phyloP scores from a whole-genome alignment of 2,329 filamentous ascomycete genomes.

The Huntiella bhutanensis region DNA sequence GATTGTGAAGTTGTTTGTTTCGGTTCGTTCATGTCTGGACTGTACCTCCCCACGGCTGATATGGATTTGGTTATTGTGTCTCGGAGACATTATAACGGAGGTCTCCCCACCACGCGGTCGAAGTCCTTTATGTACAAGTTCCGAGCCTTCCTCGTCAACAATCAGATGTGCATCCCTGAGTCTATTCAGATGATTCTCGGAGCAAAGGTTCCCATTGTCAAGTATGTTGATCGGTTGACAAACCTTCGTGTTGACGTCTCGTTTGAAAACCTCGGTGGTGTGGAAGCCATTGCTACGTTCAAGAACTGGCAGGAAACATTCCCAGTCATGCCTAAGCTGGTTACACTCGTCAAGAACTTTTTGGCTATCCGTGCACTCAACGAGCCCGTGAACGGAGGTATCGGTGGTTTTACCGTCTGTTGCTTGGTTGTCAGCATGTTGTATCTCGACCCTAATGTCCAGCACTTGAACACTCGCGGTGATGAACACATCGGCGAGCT shows the following conservation, averaged over 20 bases:
- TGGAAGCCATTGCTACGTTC: constrained; percentile 67
- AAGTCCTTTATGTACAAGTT: constrained; percentile 44
- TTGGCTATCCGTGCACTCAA: constrained; percentile 77
- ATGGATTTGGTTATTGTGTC: constrained; percentile 81
- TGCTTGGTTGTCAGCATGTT: constrained; percentile 83
- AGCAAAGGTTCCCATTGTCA: constrained; percentile 81
- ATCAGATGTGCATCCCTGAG: constrained; percentile 36
- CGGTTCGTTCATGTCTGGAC: constrained; percentile 80
- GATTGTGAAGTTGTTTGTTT: constrained; percentile 54
- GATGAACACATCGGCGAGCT: constrained; percentile 59
- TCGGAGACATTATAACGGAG: constrained; percentile 33
- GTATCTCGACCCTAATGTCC: constrained; percentile 55
- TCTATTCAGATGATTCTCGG: constrained; percentile 49
- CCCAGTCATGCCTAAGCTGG: constrained; percentile 70
- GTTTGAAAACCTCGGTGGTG: constrained; percentile 76
- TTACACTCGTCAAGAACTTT: constrained; percentile 82
- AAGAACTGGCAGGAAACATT: constrained; percentile 58
- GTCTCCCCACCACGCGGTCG: constrained; percentile 28
- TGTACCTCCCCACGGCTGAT: constrained; percentile 56
- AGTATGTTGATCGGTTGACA: constrained; percentile 64
- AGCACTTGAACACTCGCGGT: constrained; percentile 37
- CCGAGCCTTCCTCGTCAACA: constrained; percentile 34
- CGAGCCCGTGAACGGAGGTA: constrained; percentile 75
- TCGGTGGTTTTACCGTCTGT: constrained; percentile 86
- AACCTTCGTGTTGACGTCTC: constrained; percentile 79